phyloP scores from a whole-genome alignment of 352 stramenopile genomes.

The Phytophthora constricta region DNA sequence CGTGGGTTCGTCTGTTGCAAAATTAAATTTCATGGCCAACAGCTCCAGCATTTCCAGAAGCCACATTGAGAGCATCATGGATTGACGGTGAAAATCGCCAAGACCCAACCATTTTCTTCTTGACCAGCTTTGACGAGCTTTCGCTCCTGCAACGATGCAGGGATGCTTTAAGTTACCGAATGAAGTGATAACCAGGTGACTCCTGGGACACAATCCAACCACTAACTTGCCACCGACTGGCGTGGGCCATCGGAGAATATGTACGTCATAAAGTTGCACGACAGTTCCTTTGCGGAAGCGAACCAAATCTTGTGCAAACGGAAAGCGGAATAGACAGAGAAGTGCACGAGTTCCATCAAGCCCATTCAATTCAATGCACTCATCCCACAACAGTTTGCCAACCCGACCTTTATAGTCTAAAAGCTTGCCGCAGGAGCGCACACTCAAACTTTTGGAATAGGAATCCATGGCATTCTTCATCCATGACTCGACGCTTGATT shows the following conservation, averaged over 20 bases:
- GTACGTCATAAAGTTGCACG: conserved; percentile 30
- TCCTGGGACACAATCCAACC: conserved; percentile 47
- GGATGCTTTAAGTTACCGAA: conserved; percentile 14
- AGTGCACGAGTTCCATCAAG: conserved; percentile 25
- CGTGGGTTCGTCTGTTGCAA: conserved; percentile 25
- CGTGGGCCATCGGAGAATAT: conserved; percentile 44
- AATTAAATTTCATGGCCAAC: conserved; percentile 50
- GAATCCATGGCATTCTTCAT: conserved; percentile 13
- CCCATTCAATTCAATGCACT: conserved; percentile 47
- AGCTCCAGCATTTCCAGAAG: conserved; percentile 44
- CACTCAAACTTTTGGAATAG: conserved; percentile 14
- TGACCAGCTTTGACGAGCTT: conserved; percentile 15
- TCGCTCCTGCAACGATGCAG: conserved; percentile 21
- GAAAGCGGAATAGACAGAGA: conserved; percentile 51
- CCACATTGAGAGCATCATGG: conserved; percentile 42
- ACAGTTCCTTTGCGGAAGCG: conserved; percentile 37
- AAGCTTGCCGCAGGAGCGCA: conserved; percentile 26
- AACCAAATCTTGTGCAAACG: conserved; percentile 35
- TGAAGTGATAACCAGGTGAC: conserved; percentile 33
- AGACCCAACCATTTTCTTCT: conserved; percentile 40
- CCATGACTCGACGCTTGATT: background rate
- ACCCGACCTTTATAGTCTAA: conserved; percentile 46
- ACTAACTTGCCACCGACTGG: conserved; percentile 36
- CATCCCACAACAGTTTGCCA: conserved; percentile 44
- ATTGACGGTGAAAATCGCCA: conserved; percentile 38